Base-by-base conservation (phyloP, 345 rosid species). In the Schrenkiella parvula region DNA sequence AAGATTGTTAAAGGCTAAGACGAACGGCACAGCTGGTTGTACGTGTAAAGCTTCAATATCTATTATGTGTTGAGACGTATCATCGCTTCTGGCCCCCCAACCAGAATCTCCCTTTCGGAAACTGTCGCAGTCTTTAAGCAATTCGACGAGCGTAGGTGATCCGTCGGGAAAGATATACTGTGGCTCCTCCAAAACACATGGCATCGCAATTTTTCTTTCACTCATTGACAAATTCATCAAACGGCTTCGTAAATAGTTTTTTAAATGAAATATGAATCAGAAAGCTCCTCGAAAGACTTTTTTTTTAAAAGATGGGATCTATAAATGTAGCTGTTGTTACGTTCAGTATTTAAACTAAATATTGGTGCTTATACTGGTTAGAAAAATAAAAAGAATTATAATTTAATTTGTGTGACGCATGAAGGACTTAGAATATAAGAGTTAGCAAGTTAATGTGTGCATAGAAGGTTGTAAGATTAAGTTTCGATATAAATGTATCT, bases 1-100 rank as follows among this genome's bases (percentile, higher is more conserved):
- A 18, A 92, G 85, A 53, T 89, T 92, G 53, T 76, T 81, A 48
- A 89, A 92, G 9, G 87, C 78, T 14, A 92, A 84, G 43, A 87
- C 77, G 55, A 88, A 92, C 0, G 89, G 85, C 2, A 91, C 61
- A 26, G 15, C n/a, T n/a, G n/a, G 48, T 15, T 10, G 48, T 66
- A 55, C 41, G 15, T 50, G 11, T 14, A 71, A 38, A 15, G 75
- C 14, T 17, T 71, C 62, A 17, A 71, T 22, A 71, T 71, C 68
- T 19, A 71, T 50, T 12, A 71, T 22, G 61, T 51, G 42, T 31
- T 55, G 61, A 35, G 41, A 13, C 2, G 41, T 15, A 51, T 38
- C 62, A 0, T 71, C 68, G 60, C 75, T 61, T 71, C 41, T 48
- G 37, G 3, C n/a, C 28, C 5, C 58, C 59, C 6, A 23, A 18